Evolutionary conservation across 768 basidiomycete species (phyloP), one percentile per base, ranked within the genome.

Genomic region (Candolleomyces eurysporus): DNA sequence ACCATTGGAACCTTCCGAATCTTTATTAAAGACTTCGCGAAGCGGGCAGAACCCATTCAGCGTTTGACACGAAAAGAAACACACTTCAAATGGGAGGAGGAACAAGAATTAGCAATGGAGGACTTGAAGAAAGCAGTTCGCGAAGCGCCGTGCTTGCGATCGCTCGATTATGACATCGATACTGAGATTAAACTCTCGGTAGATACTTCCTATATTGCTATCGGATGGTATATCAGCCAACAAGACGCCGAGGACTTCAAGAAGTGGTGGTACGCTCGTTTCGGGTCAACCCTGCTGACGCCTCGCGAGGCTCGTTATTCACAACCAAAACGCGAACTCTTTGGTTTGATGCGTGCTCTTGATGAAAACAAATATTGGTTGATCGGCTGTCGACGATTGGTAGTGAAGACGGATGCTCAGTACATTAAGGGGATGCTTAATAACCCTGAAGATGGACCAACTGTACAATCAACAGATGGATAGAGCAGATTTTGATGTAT

Each of bases 271-370:
- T 26, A 26, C 4, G 26, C 26, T 26, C 26, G 26, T 26, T 26
- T 26, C 4, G 68, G 76, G 0, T 81, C 76, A 0, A 75, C 80
- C 1, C 66, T 71, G 0, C 69, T 78, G n/a, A 79, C 78, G 31
- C 69, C 71, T 0, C 63, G 68, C 0, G 70, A 76, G 60, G 30
- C 67, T 0, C 51, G 65, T 0, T 75, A 69, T 51, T 72, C 48
- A 2, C 52, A 53, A 6, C 52, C 52, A 17, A 53, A 53, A 31
- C 17, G 52, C 11, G 52, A 53, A 19, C 26, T 53, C 11, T 53
- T 53, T 32, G 52, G 52, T 2, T 31, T 53, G 22, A 53, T 53
- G 52, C 8, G 52, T 11, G 26, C 26, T 2, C 7, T 53, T 4
- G 13, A 53, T 3, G 30, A 53, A 19, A 53, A 53, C 19, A 30